phyloP scores from a whole-genome alignment of 768 basidiomycete genomes.

The Lepiota subincarnata region DNA sequence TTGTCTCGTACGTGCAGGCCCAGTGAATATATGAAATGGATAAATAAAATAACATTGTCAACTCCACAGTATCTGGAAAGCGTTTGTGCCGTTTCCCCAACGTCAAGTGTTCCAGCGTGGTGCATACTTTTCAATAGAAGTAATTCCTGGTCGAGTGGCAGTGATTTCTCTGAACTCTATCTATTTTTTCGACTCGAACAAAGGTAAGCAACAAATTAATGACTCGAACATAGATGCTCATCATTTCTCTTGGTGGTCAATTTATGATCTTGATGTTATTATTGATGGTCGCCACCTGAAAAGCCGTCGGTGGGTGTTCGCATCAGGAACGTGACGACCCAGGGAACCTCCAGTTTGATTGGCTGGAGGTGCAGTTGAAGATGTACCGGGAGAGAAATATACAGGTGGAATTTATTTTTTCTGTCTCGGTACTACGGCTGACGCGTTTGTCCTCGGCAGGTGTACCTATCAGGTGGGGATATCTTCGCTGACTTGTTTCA shows the following conservation, averaged over 20 bases:
- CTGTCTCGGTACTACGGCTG: not conserved
- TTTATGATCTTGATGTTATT: not conserved
- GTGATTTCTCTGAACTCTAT: conserved; percentile 86
- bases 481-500: conserved; percentile 37
- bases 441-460: conserved; percentile 15
- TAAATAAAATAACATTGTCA: conserved; percentile 13
- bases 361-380: conserved; percentile 83
- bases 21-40: conserved; percentile 3
- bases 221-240: not conserved
- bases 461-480: conserved; percentile 25
- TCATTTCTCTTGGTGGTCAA: conserved; percentile 15
- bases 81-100: conserved; percentile 75
- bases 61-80: conserved; percentile 64
- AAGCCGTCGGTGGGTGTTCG: conserved; percentile 75
- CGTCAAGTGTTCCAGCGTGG: conserved; percentile 83
- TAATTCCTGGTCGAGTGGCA: conserved; percentile 70
- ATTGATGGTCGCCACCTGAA: conserved; percentile 8
- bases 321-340: conserved; percentile 65
- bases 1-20: conserved; percentile 50
- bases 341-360: conserved; percentile 86
- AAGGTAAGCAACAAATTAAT: conserved; percentile 41
- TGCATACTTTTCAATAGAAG: conserved; percentile 80
- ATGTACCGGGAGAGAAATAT: conserved; percentile 64
- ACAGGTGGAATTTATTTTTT: conserved; percentile 47
- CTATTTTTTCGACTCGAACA: conserved; percentile 89